phyloP scores from a whole-genome alignment of 1,139 yeast species.

The Debaryomycetaceae sp. region DNA sequence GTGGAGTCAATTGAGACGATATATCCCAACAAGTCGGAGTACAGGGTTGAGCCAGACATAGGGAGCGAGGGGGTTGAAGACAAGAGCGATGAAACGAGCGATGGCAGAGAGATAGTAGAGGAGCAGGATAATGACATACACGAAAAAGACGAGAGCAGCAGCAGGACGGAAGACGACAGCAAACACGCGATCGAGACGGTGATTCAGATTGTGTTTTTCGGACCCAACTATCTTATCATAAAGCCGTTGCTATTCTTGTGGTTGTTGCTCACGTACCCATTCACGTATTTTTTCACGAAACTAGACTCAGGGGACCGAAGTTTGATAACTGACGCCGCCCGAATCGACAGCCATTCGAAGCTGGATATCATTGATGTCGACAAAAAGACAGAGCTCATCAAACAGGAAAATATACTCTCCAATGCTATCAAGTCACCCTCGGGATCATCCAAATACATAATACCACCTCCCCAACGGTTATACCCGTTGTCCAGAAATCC shows the following conservation, averaged over 20 bases:
- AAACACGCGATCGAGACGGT: slow-evolving; percentile 4
- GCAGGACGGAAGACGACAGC: slow-evolving; percentile 3
- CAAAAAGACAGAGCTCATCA: slow-evolving; percentile 42
- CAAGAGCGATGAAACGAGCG: background rate
- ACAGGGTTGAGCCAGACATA: background rate
- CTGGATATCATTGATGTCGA: slow-evolving; percentile 17
- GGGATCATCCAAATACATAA: slow-evolving; percentile 43
- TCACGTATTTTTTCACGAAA: slow-evolving; percentile 9
- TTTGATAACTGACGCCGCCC: slow-evolving; percentile 1
- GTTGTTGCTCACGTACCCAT: slow-evolving; percentile 19
- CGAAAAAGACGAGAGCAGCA: slow-evolving; percentile 14
- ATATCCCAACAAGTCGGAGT: slow-evolving; percentile 18
- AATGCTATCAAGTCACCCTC: slow-evolving; percentile 60
- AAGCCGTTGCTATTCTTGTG: slow-evolving; percentile 19
- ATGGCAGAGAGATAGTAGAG: slow-evolving; percentile 1
- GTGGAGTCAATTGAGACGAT: slow-evolving; percentile 36
- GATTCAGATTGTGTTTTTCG: slow-evolving; percentile 12
- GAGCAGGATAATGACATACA: slow-evolving; percentile 10
- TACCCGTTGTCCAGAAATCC: slow-evolving; percentile 45
- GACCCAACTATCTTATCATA: slow-evolving; percentile 19
- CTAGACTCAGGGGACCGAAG: slow-evolving; percentile 1
- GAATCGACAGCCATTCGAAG: slow-evolving; percentile 2
- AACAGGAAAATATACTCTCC: slow-evolving; percentile 36
- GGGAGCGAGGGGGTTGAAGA: background rate
- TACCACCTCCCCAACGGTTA: slow-evolving; percentile 47